phyloP scores from a whole-genome alignment of 192 early-diverging fungal species.

The Podila minutissima region DNA sequence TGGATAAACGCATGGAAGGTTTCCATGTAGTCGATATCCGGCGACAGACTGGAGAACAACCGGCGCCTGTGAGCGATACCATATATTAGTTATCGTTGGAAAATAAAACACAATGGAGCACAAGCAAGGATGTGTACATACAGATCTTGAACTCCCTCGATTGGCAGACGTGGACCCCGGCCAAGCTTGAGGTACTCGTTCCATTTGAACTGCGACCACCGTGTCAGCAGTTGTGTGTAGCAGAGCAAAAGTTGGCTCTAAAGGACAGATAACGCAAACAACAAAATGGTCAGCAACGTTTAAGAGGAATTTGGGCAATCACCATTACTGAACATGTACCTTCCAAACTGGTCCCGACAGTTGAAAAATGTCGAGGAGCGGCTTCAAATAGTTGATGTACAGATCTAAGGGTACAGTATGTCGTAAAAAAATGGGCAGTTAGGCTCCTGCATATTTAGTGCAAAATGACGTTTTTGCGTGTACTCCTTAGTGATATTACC shows the following conservation, averaged over 20 bases:
- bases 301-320: background rate
- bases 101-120: background rate
- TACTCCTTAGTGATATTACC: constrained; percentile 26
- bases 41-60: constrained; percentile 47
- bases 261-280: background rate
- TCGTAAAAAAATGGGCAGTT: too few species aligned
- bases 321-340: constrained; percentile 23
- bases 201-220: constrained; percentile 59
- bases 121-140: constrained; percentile 7
- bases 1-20: constrained; percentile 53
- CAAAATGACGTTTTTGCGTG: background rate
- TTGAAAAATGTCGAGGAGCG: constrained; percentile 48
- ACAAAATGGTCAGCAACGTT: too few species aligned
- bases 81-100: background rate
- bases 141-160: constrained; percentile 26
- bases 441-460: background rate
- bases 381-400: constrained; percentile 44
- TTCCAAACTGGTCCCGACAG: constrained; percentile 59
- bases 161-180: constrained; percentile 13
- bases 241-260: constrained; percentile 57
- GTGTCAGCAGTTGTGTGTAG: constrained; percentile 48
- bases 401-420: constrained; percentile 38
- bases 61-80: constrained; percentile 15
- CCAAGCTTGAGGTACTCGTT: constrained; percentile 39
- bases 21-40: constrained; percentile 54